Evolutionary conservation across 2,329 filamentous ascomycete species (phyloP).

Genomic region (Clarireedia monteithiana): DNA sequence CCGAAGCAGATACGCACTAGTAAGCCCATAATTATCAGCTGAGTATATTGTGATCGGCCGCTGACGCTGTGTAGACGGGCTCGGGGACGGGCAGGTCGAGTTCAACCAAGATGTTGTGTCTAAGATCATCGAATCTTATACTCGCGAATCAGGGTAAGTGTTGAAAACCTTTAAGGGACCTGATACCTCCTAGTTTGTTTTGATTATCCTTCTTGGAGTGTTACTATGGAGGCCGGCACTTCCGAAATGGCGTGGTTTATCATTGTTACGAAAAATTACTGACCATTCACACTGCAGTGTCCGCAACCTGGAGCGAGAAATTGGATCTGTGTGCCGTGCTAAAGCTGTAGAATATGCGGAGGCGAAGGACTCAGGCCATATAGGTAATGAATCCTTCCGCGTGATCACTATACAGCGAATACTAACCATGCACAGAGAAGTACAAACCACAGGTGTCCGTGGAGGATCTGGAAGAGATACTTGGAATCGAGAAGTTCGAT

Average conservation of each 20-base stretch:
- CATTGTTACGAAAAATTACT: not conserved
- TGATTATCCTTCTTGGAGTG: not conserved
- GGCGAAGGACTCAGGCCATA: conserved; percentile 64
- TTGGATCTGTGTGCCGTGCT: conserved; percentile 86
- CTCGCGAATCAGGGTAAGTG: conserved; percentile 61
- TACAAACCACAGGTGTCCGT: conserved; percentile 71
- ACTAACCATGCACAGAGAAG: conserved; percentile 33
- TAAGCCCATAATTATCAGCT: conserved; percentile 15
- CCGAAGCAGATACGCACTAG: conserved; percentile 88
- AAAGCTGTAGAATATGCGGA: conserved; percentile 95
- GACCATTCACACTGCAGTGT: conserved; percentile 48
- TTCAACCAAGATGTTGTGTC: conserved; percentile 81
- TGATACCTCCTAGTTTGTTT: not conserved
- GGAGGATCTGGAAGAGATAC: conserved; percentile 78
- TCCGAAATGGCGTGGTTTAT: not conserved
- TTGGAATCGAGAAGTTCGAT: conserved; percentile 89
- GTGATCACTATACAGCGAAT: not conserved
- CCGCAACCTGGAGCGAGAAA: conserved; percentile 90
- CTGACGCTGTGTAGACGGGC: conserved; percentile 48
- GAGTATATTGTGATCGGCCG: conserved; percentile 5
- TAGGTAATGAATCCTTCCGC: conserved; percentile 12
- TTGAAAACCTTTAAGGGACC: not conserved
- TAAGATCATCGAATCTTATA: conserved; percentile 94
- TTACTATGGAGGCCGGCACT: not conserved
- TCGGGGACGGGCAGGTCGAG: conserved; percentile 64